Evolutionary conservation across 2,329 filamentous ascomycete genomes (phyloP), one percentile per base, ranked within the genome.

Genomic region (Colletotrichum lindemuthianum): DNA sequence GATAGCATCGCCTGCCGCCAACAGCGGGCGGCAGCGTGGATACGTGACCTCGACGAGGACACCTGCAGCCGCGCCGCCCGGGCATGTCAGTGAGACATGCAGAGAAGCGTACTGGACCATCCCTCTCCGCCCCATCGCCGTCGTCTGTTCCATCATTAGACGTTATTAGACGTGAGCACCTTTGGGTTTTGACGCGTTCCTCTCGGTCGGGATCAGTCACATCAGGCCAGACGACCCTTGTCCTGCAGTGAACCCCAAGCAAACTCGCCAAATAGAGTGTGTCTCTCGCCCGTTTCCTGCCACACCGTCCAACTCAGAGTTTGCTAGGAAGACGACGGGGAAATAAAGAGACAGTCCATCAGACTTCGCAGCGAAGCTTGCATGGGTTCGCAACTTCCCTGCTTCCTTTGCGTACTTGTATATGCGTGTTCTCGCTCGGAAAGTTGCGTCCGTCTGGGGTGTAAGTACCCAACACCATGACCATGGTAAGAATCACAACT

Each of bases 201-300:
- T 55, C 39, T 55, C 45, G n/a, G 39, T 61, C 58, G 61, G 61
- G 57, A 65, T 45, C 45, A 49, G 58, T 56, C 50, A 55, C 24
- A 51, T 60, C 45, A 60, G 57, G 50, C 51, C 50, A 36, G 61
- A 61, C 50, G 44, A 45, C 39, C 60, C 32, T 41, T 51, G 40
- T 39, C 49, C 60, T 41, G 47, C 58, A 40, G 12, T 33, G 16
- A 8, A 34, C n/a, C 12, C 40, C 15, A 49, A 45, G 24, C 24
- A 39, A 32, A 49, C 54, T 58, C 16, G 10, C 40, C 39, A 15
- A 13, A 13, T 15, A 43, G 11, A 12, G 10, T 13, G 12, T 36
- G 44, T 59, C 60, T 52, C 47, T 59, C 47, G 43, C 39, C 36
- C n/a, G 11, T 45, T 8, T 39, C n/a, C n/a, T 45, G 12, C 51